Evolutionary conservation across 2,329 filamentous ascomycete genomes (phyloP), one percentile per base, ranked within the genome.

Genomic region (Diaporthe longicolla): DNA sequence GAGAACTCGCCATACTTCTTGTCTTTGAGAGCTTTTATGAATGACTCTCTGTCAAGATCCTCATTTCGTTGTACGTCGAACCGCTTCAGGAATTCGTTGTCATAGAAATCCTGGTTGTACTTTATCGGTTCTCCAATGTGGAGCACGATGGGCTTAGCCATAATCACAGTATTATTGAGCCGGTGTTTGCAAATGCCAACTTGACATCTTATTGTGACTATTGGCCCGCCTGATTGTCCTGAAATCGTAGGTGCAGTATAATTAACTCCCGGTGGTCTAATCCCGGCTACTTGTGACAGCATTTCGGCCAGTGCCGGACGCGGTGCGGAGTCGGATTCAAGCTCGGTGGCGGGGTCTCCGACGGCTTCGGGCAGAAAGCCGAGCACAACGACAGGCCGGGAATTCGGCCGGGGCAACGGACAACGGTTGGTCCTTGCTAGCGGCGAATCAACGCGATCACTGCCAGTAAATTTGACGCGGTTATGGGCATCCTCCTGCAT

Each of bases 1-100:
- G 54, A 71, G 35, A 92, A 79, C 76, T 91, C 88, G 21, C 82
- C 77, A 77, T 92, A 87, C 89, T 66, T 71, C 15, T 81, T 79
- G 2, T 84, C 81, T 57, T 84, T 82, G 26, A 87, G 74, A 0
- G 84, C 84, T 32, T 80, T 77, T 29, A 84, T 85, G 65, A 87
- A 87, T 0, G 79, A 79, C 50, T 80, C 78, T 21, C 89, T 83
- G 76, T 87, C 81, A 37, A 66, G 63, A 21, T 52, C 45, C 26
- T 66, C 45, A 37, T 66, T 66, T 3, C 26, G 32, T 21, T n/a
- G 26, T 17, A 66, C 45, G 15, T 66, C 63, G 15, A 66, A 66
- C 52, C 6, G 77, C 77, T 19, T 85, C 0, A 78, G 76, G 70
- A 88, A 85, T 13, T 82, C 79, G 5, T 82, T 77, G 1, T 81